Conservation (phyloP, 805 yeast species). For the Zygoascus biomembranicola region DNA sequence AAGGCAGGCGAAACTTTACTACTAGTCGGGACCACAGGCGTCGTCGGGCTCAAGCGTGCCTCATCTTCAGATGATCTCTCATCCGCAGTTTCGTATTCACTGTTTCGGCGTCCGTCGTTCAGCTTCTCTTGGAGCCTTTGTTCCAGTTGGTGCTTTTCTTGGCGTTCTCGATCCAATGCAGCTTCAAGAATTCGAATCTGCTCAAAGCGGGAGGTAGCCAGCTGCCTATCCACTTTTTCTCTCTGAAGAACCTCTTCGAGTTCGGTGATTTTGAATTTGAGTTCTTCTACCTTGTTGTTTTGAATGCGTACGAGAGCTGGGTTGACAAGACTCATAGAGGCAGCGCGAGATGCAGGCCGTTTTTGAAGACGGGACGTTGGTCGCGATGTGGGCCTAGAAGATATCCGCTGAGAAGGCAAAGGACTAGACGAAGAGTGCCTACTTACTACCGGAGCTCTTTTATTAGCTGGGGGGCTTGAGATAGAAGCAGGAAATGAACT, state of each 20-base stretch:
- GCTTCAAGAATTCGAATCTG: constrained; percentile 17
- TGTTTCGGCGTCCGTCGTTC: not conserved
- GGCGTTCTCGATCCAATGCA: constrained; percentile 12
- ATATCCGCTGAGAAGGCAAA: not conserved
- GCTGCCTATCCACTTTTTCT: constrained; percentile 18
- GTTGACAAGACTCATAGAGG: constrained; percentile 3
- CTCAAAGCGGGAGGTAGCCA: constrained; percentile 12
- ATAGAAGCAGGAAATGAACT: not conserved
- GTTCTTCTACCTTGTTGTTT: constrained; percentile 19
- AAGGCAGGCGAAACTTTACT: not conserved
- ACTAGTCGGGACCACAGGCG: not conserved
- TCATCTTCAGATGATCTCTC: not conserved
- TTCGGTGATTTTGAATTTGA: constrained; percentile 21
- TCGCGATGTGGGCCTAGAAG: constrained; percentile 2
- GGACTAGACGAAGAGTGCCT: not conserved
- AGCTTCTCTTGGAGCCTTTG: not conserved
- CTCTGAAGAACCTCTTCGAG: constrained; percentile 22
- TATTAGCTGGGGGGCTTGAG: not conserved
- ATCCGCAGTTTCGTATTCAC: not conserved
- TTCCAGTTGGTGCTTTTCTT: constrained; percentile 11
- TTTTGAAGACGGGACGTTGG: constrained; percentile 5
- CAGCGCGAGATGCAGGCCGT: constrained; percentile 16
- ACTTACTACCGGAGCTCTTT: not conserved
- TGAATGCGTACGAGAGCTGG: constrained; percentile 11
- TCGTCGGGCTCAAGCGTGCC: not conserved